Base-by-base conservation (phyloP, 306 rosid genomes). In the Echinosophora koreensis region DNA sequence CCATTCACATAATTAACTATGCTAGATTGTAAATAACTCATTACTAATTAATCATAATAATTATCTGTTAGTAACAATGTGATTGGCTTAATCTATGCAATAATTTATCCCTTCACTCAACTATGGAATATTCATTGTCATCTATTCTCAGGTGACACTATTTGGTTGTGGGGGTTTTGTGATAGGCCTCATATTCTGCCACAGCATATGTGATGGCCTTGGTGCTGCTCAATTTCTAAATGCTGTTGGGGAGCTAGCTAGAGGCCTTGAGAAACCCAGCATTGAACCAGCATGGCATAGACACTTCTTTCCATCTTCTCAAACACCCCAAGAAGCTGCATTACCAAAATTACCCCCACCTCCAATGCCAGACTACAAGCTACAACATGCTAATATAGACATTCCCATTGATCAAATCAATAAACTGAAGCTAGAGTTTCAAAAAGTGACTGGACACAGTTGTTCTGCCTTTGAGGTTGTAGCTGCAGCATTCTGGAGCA, bases 221-320 rank as follows among this genome's bases (percentile, higher is more conserved):
- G 98, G 98, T 4, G 94, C 98, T 10, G 98, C 98, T 18, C 93
- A 89, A 35, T 93, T 93, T 73, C 88, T 93, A 14, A 91, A 88
- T 11, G 95, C 94, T 0, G 76, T 93, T 4, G 90, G 93, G 37
- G 97, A 93, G 69, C 22, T 86, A 10, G 92, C 97, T 5, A 82
- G 94, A 74, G 93, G 88, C 2, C 38, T 72, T 1, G 59, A 77
- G 4, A 80, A 76, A 6, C 91, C 83, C 15, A 88, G 66, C 82
- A 66, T 84, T 3, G 22, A 62, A n/a, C 95, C 97, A 0, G 82
- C 74, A 46, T 93, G 98, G 97, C 73, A 79, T 2, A 85, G 97
- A 41, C 77, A 88, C 80, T 91, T 93, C 70, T 79, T 80, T 8
- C 75, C 73, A 28, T 30, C 77, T 59, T 51, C 80, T 16, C 62